A percentile compares a stretch with the other conserved stretches of the same genome.
phyloP scores from a whole-genome alignment of 116 monocot genomes.

The Phalaenopsis hybrid region DNA sequence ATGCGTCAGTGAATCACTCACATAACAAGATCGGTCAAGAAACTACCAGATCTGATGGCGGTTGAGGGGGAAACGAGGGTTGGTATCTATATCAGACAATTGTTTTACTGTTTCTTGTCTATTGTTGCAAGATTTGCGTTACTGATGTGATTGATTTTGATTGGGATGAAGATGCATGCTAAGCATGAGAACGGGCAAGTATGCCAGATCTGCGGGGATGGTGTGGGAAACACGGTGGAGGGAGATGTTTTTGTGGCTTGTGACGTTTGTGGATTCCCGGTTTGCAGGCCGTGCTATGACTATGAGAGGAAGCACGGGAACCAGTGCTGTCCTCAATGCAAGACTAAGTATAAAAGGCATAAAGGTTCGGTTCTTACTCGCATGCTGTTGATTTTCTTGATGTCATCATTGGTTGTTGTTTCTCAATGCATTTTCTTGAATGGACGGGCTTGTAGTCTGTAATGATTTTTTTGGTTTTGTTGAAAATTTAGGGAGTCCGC shows the following conservation, averaged over 20 bases:
- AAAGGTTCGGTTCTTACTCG: constrained; percentile 35
- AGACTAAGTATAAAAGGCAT: constrained; percentile 85
- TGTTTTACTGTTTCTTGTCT: not conserved
- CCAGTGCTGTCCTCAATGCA: constrained; percentile 92
- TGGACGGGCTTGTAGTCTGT: not conserved
- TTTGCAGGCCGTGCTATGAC: constrained; percentile 87
- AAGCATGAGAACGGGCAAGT: constrained; percentile 45
- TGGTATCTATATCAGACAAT: not conserved
- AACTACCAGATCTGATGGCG: constrained; percentile 19
- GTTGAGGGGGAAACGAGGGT: constrained; percentile 27
- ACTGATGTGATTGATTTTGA: not conserved
- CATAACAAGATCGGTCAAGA: not conserved
- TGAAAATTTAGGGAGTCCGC: constrained; percentile 58
- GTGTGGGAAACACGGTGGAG: constrained; percentile 55
- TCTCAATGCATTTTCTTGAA: not conserved
- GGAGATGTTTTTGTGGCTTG: constrained; percentile 82
- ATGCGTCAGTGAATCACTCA: constrained; percentile 1
- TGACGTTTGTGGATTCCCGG: constrained; percentile 75
- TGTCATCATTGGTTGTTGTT: not conserved
- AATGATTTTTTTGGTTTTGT: constrained; percentile 9
- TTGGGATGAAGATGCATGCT: constrained; percentile 28
- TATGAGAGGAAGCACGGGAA: constrained; percentile 90
- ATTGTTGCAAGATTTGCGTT: not conserved
- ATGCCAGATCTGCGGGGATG: constrained; percentile 93
- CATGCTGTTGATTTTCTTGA: not conserved